Evolutionary conservation across 345 rosid species (phyloP), one percentile per base, ranked within the genome.

Genomic region (Crucihimalaya himalaica): DNA sequence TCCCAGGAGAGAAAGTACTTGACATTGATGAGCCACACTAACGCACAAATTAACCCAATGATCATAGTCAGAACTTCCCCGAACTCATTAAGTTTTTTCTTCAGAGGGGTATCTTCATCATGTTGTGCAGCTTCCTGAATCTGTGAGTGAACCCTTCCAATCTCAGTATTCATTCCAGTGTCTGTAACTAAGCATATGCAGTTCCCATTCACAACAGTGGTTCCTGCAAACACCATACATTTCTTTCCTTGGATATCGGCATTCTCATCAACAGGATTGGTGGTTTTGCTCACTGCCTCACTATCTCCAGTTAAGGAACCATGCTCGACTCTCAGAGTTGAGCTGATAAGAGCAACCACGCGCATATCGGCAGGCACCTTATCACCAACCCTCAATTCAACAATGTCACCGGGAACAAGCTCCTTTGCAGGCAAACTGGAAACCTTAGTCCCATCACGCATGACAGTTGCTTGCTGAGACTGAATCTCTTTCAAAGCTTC

Each of bases 1-100:
- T 91, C 98, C 98, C 98, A 94, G 19, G 86, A 78, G 21, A 94
- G 90, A 14, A 94, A 94, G 82, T 94, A 89, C 76, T 94, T 94
- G 62, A 89, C 87, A 77, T 94, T 91, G 66, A 94, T 94, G 52
- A 94, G 86, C 98, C 98, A 94, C 71, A 94, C 97, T 62, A 94
- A 46, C 3, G 82, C 90, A 83, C 98, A 94, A 60, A 91, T 48
- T 19, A 88, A 71, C 40, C 97, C 97, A 64, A 95, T 95, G 43
- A 92, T 88, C 81, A 84, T 59, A 3, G 99, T 95, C 68, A 95
- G 83, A 63, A 47, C 81, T 82, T 87, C 96, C 16, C 98, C 98
- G 9, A 94, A 94, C 65, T 94, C 92, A 60, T 94, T 88, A 80
- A 94, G 75, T 72, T 94, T 94, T 79, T 91, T 94, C 90, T 94